Evolutionary conservation across 2,329 filamentous ascomycete genomes (phyloP).

Genomic region (Aschersonia sp.): DNA sequence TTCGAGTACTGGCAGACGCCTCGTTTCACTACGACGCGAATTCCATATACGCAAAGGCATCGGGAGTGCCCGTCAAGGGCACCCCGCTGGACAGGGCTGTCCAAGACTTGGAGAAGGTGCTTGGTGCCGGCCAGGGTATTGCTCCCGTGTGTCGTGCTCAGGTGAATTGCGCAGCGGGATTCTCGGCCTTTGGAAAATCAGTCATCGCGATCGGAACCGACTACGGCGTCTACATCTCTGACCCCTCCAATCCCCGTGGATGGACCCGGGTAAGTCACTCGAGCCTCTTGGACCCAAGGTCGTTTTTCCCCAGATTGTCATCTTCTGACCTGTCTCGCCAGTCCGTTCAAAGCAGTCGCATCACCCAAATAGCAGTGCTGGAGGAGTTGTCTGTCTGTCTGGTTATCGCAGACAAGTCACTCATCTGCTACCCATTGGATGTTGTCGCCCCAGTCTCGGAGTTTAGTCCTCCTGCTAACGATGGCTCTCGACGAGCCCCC

Average conservation of each 20-base stretch:
- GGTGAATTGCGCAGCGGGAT: slow-evolving; percentile 89
- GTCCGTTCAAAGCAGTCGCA: slow-evolving; percentile 61
- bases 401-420: slow-evolving; percentile 76
- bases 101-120: slow-evolving; percentile 68
- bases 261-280: slow-evolving; percentile 62
- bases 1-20: slow-evolving; percentile 83
- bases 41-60: slow-evolving; percentile 42
- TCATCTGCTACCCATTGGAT: slow-evolving; percentile 90
- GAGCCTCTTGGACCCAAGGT: neutral
- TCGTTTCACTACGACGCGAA: slow-evolving; percentile 70
- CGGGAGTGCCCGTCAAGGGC: slow-evolving; percentile 65
- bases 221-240: slow-evolving; percentile 81
- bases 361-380: slow-evolving; percentile 86
- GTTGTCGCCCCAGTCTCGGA: slow-evolving; percentile 54
- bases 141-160: slow-evolving; percentile 67
- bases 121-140: slow-evolving; percentile 56
- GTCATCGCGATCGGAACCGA: slow-evolving; percentile 94
- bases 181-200: slow-evolving; percentile 67
- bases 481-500: slow-evolving; percentile 71
- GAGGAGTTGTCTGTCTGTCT: slow-evolving; percentile 93
- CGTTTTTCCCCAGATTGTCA: neutral
- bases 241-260: slow-evolving; percentile 76
- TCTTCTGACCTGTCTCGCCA: slow-evolving; percentile 18
- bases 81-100: slow-evolving; percentile 89
- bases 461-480: slow-evolving; percentile 46